Evolutionary conservation across 768 basidiomycete species (phyloP), one percentile per base, ranked within the genome.

Genomic region (Phaffia australis): DNA sequence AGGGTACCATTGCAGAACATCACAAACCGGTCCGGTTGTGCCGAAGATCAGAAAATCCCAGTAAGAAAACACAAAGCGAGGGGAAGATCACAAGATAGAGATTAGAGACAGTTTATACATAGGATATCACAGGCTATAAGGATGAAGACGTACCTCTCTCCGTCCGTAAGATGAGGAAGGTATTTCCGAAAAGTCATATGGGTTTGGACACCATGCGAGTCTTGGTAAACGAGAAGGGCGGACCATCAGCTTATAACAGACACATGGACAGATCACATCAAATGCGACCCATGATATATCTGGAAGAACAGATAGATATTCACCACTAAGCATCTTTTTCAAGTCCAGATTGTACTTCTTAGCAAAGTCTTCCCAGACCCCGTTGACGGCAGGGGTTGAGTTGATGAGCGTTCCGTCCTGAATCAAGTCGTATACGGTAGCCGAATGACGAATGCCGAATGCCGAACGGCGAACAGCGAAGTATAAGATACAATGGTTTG

Each of bases 181-280:
- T 65, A 65, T 42, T 21, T 19, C 9, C 64, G 57, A 49, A 65
- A 54, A 1, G 64, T 59, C 19, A 60, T 49, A 52, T 59, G 56
- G 27, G 64, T 65, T 35, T 65, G 64, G 23, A 65, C 64, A 32
- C 64, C 64, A 51, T 65, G 64, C 1, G 29, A 54, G 35, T 52
- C 48, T 23, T 23, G 2, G 27, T 18, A 23, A 18, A 6, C 23
- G 27, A 16, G 6, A 29, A 16, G 16, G 6, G 27, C 8, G 18
- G 3, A 52, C n/a, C 51, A 52, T 21, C 51, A 52, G 27, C 18
- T 50, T 14, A n/a, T 52, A 47, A 8, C 21, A 47, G 46, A 23
- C 23, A 27, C 25, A 27, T 9, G 3, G n/a, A 25, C 25, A 23
- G 9, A 27, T 29, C n/a, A 52, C 19, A 42, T 42, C 35, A 42